Percentiles rank a stretch among this genome's conserved stretches.
Conservation (phyloP, 2,329 filamentous ascomycete species). For the Pseudopithomyces chartarum region DNA sequence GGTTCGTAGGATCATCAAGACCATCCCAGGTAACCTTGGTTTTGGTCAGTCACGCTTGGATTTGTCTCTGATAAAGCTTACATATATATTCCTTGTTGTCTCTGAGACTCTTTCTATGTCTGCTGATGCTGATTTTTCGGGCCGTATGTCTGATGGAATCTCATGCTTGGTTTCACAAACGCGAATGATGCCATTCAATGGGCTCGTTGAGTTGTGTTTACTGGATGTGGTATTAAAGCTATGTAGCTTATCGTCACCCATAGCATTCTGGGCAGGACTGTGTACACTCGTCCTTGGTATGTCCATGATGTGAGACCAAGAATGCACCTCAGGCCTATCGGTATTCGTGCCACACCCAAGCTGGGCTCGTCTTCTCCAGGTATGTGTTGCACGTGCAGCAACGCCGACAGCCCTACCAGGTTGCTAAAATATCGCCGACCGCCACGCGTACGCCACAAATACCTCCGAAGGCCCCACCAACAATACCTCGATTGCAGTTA, state of each 20-base stretch:
- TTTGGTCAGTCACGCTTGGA: neutral
- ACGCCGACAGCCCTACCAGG: neutral
- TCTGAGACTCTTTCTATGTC: neutral
- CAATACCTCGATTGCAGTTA: neutral
- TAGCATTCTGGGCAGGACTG: neutral
- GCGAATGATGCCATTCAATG: too few species aligned
- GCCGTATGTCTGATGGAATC: too few species aligned
- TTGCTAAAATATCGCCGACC: neutral
- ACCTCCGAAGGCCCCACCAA: neutral
- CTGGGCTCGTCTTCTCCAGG: neutral
- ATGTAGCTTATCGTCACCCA: neutral
- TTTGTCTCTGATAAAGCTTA: neutral
- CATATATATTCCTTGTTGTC: neutral
- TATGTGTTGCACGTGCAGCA: neutral
- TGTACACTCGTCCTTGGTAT: neutral
- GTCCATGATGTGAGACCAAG: neutral
- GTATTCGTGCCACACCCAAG: neutral
- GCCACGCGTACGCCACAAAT: neutral
- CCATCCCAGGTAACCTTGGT: conserved; percentile 9
- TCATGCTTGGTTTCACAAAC: too few species aligned
- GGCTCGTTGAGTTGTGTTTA: too few species aligned
- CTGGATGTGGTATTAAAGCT: neutral
- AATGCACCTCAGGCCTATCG: neutral
- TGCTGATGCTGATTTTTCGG: too few species aligned
- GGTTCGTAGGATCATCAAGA: conserved; percentile 8